Evolutionary conservation across 2,329 filamentous ascomycete species (phyloP).

Genomic region (Dothideomycetes sp.): DNA sequence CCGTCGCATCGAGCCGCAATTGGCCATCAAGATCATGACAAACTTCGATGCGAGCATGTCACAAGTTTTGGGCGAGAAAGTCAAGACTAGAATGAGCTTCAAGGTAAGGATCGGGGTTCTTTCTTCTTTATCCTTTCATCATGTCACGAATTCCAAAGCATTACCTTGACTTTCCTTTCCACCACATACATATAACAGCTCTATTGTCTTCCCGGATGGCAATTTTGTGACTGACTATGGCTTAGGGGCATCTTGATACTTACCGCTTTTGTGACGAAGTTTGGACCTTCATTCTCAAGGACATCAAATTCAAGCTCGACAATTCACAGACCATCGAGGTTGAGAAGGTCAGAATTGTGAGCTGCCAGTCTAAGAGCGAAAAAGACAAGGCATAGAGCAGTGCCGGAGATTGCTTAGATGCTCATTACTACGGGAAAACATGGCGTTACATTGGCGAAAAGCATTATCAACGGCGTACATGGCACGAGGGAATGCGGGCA

Average conservation of each 20-base stretch:
- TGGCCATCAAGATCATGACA: conserved; percentile 94
- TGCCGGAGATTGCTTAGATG: no score
- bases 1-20: conserved; percentile 89
- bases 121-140: not conserved
- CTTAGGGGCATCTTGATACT: conserved; percentile 86
- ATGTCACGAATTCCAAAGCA: not conserved
- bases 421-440: no score
- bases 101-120: not conserved
- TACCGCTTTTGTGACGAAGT: conserved; percentile 99
- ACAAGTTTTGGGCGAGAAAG: conserved; percentile 82
- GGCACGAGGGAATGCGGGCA: no score
- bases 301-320: conserved; percentile 97
- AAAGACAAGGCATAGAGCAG: no score
- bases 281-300: conserved; percentile 98
- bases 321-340: conserved; percentile 62
- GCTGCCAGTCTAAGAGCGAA: conserved; percentile 54
- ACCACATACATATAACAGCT: not conserved
- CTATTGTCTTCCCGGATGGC: not conserved
- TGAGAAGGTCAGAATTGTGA: conserved; percentile 97
- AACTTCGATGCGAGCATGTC: conserved; percentile 94
- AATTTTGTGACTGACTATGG: no score
- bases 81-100: conserved; percentile 67
- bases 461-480: no score
- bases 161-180: no score
- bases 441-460: no score